Base-by-base conservation (phyloP, 2,329 filamentous ascomycete genomes). In the Aspergillus unguis region DNA sequence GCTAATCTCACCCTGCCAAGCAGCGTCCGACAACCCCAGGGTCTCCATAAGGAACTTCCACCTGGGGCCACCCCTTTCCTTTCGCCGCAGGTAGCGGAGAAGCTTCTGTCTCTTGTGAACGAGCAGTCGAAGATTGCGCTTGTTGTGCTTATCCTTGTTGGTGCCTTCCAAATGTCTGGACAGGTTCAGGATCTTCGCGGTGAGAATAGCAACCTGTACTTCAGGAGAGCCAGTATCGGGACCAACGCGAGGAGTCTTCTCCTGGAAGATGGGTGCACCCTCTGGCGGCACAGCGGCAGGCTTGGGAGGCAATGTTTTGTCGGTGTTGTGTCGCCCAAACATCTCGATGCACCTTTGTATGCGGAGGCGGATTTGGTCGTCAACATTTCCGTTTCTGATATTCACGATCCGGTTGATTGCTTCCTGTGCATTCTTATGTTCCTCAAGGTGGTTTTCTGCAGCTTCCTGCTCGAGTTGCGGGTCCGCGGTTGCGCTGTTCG, bases 191-290 rank as follows among this genome's bases (percentile, higher is more conserved):
- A 99, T 99, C 80, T 96, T 97, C 52, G 90, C 83, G 3, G 94
- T 99, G 69, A 99, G 73, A 62, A 99, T 95, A 42, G 91, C 92
- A 60, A 95, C 90, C 77, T 99, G 94, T n/a, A 99, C 95, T 75
- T 99, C 94, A 5, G 90, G 90, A 63, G 90, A 95, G 33, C 94
- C 94, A 1, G 92, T 99, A 69, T 99, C 94, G 4, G 87, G 88
- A 0, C 94, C 94, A n/a, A 85, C 84, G 31, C 95, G 86, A 44
- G 81, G 81, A 0, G 78, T 80, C 60, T 82, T 81, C 27, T 74
- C 60, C 5, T 63, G 64, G 27, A 66, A 64, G 40, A 57, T 58
- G 25, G 68, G 59, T 11, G 55, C 53, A 71, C 75, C 75, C 63
- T 72, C 54, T 72, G 71, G 62, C 70, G 67, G 73, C 66, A 62